phyloP scores from a whole-genome alignment of 768 basidiomycete genomes.

The Trametes cinnabarina region DNA sequence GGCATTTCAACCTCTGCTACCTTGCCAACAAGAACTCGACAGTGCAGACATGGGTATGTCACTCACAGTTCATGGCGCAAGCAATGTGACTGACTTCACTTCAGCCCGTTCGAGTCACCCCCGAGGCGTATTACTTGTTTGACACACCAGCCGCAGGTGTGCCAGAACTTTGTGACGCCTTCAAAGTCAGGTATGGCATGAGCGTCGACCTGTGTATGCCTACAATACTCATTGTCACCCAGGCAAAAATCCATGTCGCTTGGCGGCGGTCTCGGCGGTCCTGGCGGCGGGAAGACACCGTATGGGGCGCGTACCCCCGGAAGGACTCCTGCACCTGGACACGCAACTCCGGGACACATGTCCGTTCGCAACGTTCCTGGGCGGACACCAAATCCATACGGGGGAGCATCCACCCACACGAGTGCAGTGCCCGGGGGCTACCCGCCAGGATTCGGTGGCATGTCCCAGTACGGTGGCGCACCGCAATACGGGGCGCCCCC shows the following conservation, averaged over 20 bases:
- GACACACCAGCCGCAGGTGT: conserved; percentile 90
- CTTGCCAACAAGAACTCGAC: conserved; percentile 86
- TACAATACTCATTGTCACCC: no score
- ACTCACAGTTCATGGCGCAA: no score
- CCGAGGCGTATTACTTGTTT: conserved; percentile 86
- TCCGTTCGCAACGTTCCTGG: conserved; percentile 64
- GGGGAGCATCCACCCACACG: conserved; percentile 31
- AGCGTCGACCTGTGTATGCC: no score
- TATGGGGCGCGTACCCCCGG: conserved; percentile 78
- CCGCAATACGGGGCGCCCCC: conserved; percentile 28
- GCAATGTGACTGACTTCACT: background rate
- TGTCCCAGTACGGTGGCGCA: conserved; percentile 28
- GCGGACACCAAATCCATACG: conserved; percentile 80
- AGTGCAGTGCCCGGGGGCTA: conserved; percentile 32
- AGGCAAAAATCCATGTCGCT: conserved; percentile 73
- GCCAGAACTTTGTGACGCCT: conserved; percentile 92
- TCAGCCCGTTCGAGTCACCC: conserved; percentile 83
- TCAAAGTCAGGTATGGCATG: conserved; percentile 87
- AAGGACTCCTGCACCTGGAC: conserved; percentile 53
- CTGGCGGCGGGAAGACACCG: conserved; percentile 76
- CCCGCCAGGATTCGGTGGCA: conserved; percentile 35
- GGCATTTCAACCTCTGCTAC: conserved; percentile 93
- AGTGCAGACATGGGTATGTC: conserved; percentile 86
- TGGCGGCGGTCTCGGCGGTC: conserved; percentile 37
- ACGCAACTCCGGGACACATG: conserved; percentile 72